phyloP scores from a whole-genome alignment of 2,329 filamentous ascomycete genomes.

The Penicillium sp. region DNA sequence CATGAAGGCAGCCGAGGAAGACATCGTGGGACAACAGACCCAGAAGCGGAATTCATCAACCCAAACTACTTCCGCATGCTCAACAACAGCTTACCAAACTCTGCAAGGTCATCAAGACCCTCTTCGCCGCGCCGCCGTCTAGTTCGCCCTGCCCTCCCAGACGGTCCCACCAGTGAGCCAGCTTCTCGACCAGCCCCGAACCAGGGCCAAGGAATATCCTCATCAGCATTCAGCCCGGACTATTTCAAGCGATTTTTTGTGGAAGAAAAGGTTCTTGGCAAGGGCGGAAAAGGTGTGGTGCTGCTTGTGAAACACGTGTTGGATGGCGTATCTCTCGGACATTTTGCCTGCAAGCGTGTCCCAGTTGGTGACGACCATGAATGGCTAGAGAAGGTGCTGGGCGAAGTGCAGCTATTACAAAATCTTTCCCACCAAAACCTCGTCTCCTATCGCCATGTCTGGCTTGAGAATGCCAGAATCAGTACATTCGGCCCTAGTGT shows the following conservation, averaged over 20 bases:
- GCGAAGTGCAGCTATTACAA: constrained; percentile 91
- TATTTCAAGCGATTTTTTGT: constrained; percentile 95
- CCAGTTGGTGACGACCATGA: constrained; percentile 93
- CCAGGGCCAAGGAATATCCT: constrained; percentile 72
- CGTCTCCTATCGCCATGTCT: constrained; percentile 95
- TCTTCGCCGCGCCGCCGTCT: constrained; percentile 58
- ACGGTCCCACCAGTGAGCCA: constrained; percentile 54
- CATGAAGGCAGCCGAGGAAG: constrained; percentile 56
- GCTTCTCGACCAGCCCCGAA: constrained; percentile 50
- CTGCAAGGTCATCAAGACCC: constrained; percentile 51
- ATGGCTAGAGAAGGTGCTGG: constrained; percentile 92
- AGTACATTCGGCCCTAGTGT: constrained; percentile 88
- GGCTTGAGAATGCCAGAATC: constrained; percentile 87
- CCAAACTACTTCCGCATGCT: constrained; percentile 97
- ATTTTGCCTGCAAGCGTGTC: constrained; percentile 96
- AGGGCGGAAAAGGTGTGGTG: constrained; percentile 93
- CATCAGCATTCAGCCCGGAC: constrained; percentile 84
- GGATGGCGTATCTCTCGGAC: constrained; percentile 83
- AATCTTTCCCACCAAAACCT: constrained; percentile 92
- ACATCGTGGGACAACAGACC: constrained; percentile 39
- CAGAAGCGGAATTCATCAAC: constrained; percentile 74
- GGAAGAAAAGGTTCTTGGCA: constrained; percentile 82
- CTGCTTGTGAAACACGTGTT: constrained; percentile 91
- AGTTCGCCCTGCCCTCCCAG: constrained; percentile 54
- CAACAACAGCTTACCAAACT: constrained; percentile 62